A percentile compares a stretch with the other conserved stretches of the same genome.
Conservation (phyloP, 2,329 filamentous ascomycete genomes). For the Trichocomaceae sp. region DNA sequence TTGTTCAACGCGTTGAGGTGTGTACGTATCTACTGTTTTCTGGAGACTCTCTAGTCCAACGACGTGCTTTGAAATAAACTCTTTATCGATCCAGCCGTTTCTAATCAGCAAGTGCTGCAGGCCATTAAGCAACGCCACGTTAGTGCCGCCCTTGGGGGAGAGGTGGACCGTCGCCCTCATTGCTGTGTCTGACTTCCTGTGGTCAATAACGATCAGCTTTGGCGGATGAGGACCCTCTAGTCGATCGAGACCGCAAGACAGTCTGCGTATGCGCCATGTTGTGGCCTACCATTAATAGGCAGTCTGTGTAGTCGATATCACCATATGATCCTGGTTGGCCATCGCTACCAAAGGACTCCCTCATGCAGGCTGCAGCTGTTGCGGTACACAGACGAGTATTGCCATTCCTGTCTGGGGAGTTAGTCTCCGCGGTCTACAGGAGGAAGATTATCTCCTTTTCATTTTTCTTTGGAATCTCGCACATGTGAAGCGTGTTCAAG, state of each 20-base stretch:
- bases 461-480: too few species aligned
- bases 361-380: slow-evolving; percentile 34
- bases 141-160: slow-evolving; percentile 26
- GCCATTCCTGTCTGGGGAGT: slow-evolving; percentile 26
- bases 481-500: slow-evolving; percentile 34
- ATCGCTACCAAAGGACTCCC: slow-evolving; percentile 33
- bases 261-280: slow-evolving; percentile 34
- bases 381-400: slow-evolving; percentile 37
- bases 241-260: slow-evolving; percentile 26
- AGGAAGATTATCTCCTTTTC: not conserved
- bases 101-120: slow-evolving; percentile 27
- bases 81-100: slow-evolving; percentile 30
- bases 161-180: slow-evolving; percentile 30
- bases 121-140: slow-evolving; percentile 31
- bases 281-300: slow-evolving; percentile 35
- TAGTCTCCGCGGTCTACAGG: not conserved
- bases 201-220: slow-evolving; percentile 33
- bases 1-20: slow-evolving; percentile 26
- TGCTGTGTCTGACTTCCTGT: slow-evolving; percentile 28
- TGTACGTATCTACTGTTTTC: slow-evolving; percentile 26
- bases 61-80: slow-evolving; percentile 26
- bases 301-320: slow-evolving; percentile 34
- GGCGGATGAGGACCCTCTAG: slow-evolving; percentile 31
- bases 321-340: slow-evolving; percentile 33
- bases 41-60: slow-evolving; percentile 24